Conservation (phyloP, 2,329 filamentous ascomycete species). For the Xylariales sp. region DNA sequence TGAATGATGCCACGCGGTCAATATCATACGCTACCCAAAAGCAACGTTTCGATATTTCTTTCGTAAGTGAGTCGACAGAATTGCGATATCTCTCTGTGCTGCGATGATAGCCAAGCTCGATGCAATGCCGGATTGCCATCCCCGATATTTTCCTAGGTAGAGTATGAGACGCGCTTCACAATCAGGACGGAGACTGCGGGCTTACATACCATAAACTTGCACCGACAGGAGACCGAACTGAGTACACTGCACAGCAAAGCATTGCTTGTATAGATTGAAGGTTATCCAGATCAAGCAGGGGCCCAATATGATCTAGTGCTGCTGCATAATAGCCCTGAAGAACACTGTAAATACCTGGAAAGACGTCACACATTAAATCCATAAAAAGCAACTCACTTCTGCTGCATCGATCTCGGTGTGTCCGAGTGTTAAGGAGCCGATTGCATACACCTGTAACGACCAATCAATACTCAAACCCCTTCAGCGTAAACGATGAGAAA, state of each 20-base stretch:
- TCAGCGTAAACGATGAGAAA: no score
- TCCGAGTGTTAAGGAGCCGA: slow-evolving; percentile 13
- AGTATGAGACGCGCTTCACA: not conserved
- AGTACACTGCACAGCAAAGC: slow-evolving; percentile 26
- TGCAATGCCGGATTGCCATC: slow-evolving; percentile 25
- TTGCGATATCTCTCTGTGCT: slow-evolving; percentile 8
- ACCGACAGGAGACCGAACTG: slow-evolving; percentile 20
- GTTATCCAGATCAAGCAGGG: slow-evolving; percentile 14
- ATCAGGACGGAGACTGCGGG: no score
- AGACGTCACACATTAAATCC: no score
- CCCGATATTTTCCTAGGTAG: slow-evolving; percentile 22
- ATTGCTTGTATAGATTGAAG: slow-evolving; percentile 27
- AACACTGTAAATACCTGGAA: no score
- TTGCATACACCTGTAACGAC: slow-evolving; percentile 16
- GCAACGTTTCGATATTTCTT: slow-evolving; percentile 19
- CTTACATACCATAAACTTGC: slow-evolving; percentile 20
- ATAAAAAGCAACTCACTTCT: slow-evolving; percentile 1
- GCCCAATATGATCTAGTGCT: slow-evolving; percentile 4
- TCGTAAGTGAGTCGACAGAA: slow-evolving; percentile 9
- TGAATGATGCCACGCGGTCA: slow-evolving; percentile 16
- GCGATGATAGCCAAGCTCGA: slow-evolving; percentile 27
- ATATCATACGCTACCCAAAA: slow-evolving; percentile 24
- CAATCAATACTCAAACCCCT: not conserved
- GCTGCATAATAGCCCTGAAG: slow-evolving; percentile 1
- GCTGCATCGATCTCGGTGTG: slow-evolving; percentile 6